A percentile compares a stretch with the other conserved stretches of the same genome.
phyloP scores from a whole-genome alignment of 495 filamentous ascomycete species.

The Penicillium arizonense region DNA sequence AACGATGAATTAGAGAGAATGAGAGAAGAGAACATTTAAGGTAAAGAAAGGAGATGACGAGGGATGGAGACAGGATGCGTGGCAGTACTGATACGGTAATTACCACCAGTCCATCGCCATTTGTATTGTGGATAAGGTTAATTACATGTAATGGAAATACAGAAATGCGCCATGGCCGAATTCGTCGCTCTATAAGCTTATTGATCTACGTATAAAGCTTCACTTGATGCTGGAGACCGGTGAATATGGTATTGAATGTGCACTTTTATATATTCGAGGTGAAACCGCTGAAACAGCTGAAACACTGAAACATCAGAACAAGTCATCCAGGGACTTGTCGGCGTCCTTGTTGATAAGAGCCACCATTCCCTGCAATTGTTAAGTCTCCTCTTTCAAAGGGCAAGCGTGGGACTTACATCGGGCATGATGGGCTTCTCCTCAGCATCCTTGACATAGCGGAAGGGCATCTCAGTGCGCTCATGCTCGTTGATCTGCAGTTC shows the following conservation, averaged over 20 bases:
- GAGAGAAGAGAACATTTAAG: background rate
- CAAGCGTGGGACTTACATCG: slow-evolving; percentile 52
- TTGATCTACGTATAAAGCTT: background rate
- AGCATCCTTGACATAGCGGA: slow-evolving; percentile 80
- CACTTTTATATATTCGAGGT: no score
- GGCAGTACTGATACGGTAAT: background rate
- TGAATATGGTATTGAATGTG: no score
- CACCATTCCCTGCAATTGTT: slow-evolving; percentile 72
- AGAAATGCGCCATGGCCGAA: background rate
- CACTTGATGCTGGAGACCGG: no score
- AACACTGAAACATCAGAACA: slow-evolving; percentile 57
- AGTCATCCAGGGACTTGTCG: slow-evolving; percentile 84
- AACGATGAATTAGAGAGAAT: background rate
- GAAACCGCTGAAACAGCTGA: background rate
- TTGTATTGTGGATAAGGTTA: background rate
- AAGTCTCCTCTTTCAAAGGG: background rate
- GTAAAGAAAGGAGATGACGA: background rate
- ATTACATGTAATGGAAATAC: background rate
- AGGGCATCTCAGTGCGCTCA: slow-evolving; percentile 95
- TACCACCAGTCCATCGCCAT: background rate
- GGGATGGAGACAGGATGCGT: background rate
- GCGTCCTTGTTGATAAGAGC: slow-evolving; percentile 92
- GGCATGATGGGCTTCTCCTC: slow-evolving; percentile 87
- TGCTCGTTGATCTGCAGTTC: slow-evolving; percentile 86
- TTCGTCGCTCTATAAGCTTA: background rate